Percentiles rank a stretch among this genome's conserved stretches.
Evolutionary conservation across 345 rosid species (phyloP).

Genomic region (Dovyalis caffra): DNA sequence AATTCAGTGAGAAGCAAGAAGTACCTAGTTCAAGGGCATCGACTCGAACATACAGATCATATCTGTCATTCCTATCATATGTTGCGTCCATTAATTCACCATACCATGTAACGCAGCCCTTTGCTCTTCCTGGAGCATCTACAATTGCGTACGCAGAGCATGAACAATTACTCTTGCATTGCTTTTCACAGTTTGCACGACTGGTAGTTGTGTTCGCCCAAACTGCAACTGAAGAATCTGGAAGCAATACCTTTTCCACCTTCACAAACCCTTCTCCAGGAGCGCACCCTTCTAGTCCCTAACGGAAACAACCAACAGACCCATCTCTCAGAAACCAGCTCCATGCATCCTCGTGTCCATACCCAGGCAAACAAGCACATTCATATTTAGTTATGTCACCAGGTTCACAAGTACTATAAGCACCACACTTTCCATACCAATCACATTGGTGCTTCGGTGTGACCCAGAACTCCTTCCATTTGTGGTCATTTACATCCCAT

Average conservation of each 20-base stretch:
- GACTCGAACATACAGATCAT: constrained; percentile 16
- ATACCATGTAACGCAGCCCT: constrained; percentile 19
- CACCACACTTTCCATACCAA: constrained; percentile 16
- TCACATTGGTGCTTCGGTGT: constrained; percentile 6
- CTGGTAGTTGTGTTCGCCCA: constrained; percentile 4
- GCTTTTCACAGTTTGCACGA: not conserved
- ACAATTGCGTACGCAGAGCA: constrained; percentile 12
- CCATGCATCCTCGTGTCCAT: not conserved
- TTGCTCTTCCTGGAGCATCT: not conserved
- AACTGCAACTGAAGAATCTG: constrained; percentile 6
- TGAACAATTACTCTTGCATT: constrained; percentile 10
- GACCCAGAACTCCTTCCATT: constrained; percentile 6
- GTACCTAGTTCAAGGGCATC: constrained; percentile 25
- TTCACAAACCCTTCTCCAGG: constrained; percentile 20
- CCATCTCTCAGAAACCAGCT: constrained; percentile 13
- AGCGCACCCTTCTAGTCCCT: not conserved
- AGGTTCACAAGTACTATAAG: constrained; percentile 1
- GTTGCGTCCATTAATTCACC: constrained; percentile 19
- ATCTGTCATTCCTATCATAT: not conserved
- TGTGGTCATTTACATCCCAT: not conserved
- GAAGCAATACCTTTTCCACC: constrained; percentile 1
- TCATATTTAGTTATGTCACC: constrained; percentile 9
- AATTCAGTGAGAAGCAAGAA: not conserved
- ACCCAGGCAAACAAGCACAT: constrained; percentile 25
- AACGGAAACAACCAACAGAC: constrained; percentile 12